A percentile compares a stretch with the other conserved stretches of the same genome.
Conservation (phyloP, 495 filamentous ascomycete species). For the Sordaria brevicollis region DNA sequence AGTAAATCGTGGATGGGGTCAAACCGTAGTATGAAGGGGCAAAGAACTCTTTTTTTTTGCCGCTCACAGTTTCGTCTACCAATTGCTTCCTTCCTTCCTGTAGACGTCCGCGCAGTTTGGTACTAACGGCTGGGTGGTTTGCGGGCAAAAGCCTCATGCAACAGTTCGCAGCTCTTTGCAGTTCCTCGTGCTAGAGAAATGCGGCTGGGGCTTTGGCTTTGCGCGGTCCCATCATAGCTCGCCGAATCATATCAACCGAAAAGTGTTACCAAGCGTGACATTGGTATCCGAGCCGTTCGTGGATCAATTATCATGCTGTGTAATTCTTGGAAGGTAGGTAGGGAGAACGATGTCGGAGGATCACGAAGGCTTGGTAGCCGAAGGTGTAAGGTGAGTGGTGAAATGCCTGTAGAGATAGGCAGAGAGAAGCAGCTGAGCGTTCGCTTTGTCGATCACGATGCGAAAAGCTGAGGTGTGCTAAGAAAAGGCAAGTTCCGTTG, state of each 20-base stretch:
- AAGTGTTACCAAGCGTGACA: background rate
- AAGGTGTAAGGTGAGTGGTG: background rate
- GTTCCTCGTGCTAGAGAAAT: background rate
- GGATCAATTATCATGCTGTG: background rate
- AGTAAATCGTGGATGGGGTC: background rate
- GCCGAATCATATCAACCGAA: background rate
- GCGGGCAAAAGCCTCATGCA: background rate
- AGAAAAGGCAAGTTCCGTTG: background rate
- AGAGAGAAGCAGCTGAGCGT: background rate
- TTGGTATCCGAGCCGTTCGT: background rate
- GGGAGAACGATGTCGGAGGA: background rate
- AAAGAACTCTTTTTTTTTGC: background rate
- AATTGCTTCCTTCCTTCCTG: background rate
- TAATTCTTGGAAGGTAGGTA: background rate
- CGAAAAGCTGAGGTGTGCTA: background rate
- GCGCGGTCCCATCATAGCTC: background rate
- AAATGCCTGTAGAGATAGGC: background rate
- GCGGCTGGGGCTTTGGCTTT: slow-evolving; percentile 1
- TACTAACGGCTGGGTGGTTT: slow-evolving; percentile 1
- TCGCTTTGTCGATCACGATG: background rate
- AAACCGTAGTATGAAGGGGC: background rate
- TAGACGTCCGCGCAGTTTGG: slow-evolving; percentile 2
- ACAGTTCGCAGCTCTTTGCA: background rate
- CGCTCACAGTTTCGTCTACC: background rate
- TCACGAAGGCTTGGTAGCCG: background rate